Evolutionary conservation across 495 filamentous ascomycete species (phyloP).

Genomic region (Staphylotrichum longicolle): DNA sequence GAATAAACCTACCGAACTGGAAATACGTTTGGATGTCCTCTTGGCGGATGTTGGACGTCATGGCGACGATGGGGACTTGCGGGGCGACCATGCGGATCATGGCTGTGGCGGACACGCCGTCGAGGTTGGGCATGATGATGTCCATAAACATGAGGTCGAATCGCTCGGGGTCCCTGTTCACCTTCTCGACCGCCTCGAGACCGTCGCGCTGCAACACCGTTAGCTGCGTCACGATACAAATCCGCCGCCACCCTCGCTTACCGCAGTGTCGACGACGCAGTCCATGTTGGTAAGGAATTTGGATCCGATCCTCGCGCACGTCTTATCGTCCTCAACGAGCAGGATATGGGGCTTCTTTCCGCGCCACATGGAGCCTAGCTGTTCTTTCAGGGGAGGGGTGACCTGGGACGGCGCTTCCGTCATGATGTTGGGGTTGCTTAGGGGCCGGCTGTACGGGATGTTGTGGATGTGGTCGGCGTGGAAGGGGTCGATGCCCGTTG

Average conservation of each 20-base stretch:
- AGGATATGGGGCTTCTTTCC: constrained; percentile 78
- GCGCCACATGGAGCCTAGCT: constrained; percentile 56
- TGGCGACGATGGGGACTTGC: constrained; percentile 87
- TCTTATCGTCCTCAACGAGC: constrained; percentile 93
- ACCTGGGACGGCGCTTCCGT: constrained; percentile 31
- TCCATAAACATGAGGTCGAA: constrained; percentile 98
- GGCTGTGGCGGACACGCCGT: constrained; percentile 91
- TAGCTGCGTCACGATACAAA: constrained; percentile 5
- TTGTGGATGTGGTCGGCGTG: constrained; percentile 91
- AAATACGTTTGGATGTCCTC: constrained; percentile 98
- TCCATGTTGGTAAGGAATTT: constrained; percentile 90
- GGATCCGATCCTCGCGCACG: constrained; percentile 87
- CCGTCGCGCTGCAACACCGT: constrained; percentile 57
- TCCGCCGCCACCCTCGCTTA: constrained; percentile 49
- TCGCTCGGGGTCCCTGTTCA: constrained; percentile 67
- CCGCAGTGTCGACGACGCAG: constrained; percentile 86
- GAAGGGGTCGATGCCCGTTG: constrained; percentile 90
- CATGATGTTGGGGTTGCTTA: constrained; percentile 37
- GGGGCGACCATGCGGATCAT: constrained; percentile 86
- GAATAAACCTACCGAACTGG: constrained; percentile 73
- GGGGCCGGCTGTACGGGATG: constrained; percentile 71
- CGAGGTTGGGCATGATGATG: constrained; percentile 96
- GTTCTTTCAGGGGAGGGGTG: constrained; percentile 34
- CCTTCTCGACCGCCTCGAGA: constrained; percentile 88
- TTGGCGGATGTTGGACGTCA: constrained; percentile 97